phyloP scores from a whole-genome alignment of 2,329 filamentous ascomycete species.

The Apiospora rasikravindrae region DNA sequence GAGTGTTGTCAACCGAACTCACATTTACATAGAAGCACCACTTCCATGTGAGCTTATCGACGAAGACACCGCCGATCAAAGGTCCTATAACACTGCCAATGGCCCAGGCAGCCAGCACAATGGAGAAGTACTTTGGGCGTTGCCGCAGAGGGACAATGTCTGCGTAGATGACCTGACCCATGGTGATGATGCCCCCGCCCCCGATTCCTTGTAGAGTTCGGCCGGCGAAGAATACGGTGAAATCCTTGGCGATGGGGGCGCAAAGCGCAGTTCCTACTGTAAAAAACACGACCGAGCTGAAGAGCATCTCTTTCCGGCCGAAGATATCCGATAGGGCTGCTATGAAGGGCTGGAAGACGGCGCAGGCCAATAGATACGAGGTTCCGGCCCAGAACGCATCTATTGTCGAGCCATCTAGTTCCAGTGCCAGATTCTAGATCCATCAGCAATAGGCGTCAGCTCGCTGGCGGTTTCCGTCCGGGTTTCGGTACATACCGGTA shows the following conservation, averaged over 20 bases:
- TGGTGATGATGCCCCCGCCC: constrained; percentile 25
- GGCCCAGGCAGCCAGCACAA: constrained; percentile 25
- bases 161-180: constrained; percentile 24
- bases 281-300: constrained; percentile 49
- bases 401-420: constrained; percentile 41
- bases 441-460: background rate
- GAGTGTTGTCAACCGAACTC: background rate
- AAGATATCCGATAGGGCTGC: constrained; percentile 52
- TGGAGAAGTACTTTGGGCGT: constrained; percentile 26
- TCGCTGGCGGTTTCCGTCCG: background rate
- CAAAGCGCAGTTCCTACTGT: constrained; percentile 41
- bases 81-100: constrained; percentile 28
- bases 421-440: constrained; percentile 38
- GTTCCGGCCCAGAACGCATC: constrained; percentile 56
- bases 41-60: constrained; percentile 24
- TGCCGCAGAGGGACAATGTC: constrained; percentile 28
- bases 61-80: constrained; percentile 24
- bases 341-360: constrained; percentile 49
- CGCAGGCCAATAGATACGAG: constrained; percentile 50
- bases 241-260: constrained; percentile 20
- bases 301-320: constrained; percentile 50
- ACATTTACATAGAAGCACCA: constrained; percentile 31
- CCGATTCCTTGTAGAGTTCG: constrained; percentile 25
- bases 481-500: constrained; percentile 43
- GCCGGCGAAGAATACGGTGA: constrained; percentile 22